Evolutionary conservation across 2,329 filamentous ascomycete genomes (phyloP), one percentile per base, ranked within the genome.

Genomic region (Orbilia brochopaga): DNA sequence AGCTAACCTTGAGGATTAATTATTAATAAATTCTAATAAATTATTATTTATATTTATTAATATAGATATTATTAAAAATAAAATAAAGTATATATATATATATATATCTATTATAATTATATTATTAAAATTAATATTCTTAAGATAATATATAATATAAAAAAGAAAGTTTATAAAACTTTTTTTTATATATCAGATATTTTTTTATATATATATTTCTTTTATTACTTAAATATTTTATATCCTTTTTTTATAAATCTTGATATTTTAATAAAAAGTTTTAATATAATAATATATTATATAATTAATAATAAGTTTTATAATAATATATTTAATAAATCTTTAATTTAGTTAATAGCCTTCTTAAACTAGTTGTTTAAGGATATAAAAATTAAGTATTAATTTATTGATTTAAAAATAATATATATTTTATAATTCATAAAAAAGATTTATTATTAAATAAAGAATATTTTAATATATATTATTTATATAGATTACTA

Each of bases 381-480:
- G n/a, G n/a, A 48, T 21, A 21, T 21, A 17, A n/a, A 48, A 48
- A 48, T n/a, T 6, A 8, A 21, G 6, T 48, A 48, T 17, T 48
- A 21, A 21, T n/a, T 21, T 17, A 48, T 21, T n/a, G 44, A 48
- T 21, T 21, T 48, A 48, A n/a, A 48, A 21, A 21, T 48, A 48
- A 48, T 21, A 17, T 48, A 21, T 48, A 48, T 48, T 6, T 21
- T 48, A 6, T 48, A 21, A n/a, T 8, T 21, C 7, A n/a, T 48
- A 6, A 48, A 48, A 21, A 48, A 48, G 17, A 48, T 48, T 8
- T 6, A 21, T 6, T 21, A 48, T 21, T 48, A 21, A 21, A 48
- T 48, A 48, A 21, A 48, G 17, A 48, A 48, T 48, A 6, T n/a
- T 8, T n/a, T n/a, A 21, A 17, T 17, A n/a, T 48, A 48, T 48